Percentiles rank a stretch among this genome's conserved stretches.
These are phyloP conservation scores for Talaromyces sp. DNA, from an alignment of 2,329 filamentous ascomycete species.

Conservation along the genomic window DNA sequence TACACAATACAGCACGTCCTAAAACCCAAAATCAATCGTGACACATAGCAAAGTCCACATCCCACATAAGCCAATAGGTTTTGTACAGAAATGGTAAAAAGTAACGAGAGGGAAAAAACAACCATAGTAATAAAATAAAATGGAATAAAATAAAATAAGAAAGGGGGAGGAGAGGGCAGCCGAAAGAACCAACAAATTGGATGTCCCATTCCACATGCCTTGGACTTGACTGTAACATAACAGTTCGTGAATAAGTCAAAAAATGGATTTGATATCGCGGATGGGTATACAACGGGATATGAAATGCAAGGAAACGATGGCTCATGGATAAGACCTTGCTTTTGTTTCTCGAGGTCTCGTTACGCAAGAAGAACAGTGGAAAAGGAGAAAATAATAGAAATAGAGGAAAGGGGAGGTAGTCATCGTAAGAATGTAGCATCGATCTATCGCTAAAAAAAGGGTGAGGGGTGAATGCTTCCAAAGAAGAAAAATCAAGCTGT, in stretches of 20 bases:
- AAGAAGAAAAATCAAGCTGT: slow-evolving; percentile 31
- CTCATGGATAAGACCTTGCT: not conserved
- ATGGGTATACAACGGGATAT: slow-evolving; percentile 25
- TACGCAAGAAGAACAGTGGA: slow-evolving; percentile 14
- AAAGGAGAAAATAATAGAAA: slow-evolving; percentile 5
- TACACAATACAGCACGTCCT: not conserved
- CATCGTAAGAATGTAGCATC: slow-evolving; percentile 24
- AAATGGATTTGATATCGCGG: slow-evolving; percentile 7
- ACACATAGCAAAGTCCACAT: not conserved
- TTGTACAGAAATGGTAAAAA: not conserved
- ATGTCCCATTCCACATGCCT: not conserved
- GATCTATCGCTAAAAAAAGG: slow-evolving; percentile 27
- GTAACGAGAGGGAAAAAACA: too few relatives aligned
- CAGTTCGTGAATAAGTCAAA: not conserved
- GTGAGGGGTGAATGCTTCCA: slow-evolving; percentile 1
- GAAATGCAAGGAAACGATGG: slow-evolving; percentile 8
- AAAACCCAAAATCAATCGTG: not conserved
- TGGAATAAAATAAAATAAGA: not conserved
- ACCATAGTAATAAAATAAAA: too few relatives aligned
- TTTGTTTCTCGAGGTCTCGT: slow-evolving; percentile 9
- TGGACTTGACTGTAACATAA: not conserved
- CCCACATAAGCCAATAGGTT: not conserved
- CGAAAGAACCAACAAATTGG: not conserved
- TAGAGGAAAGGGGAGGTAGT: slow-evolving; percentile 17
- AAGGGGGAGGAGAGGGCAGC: not conserved